Base-by-base conservation (phyloP, 371 early-diverging fungal species). In the Umbelopsis sp. region DNA sequence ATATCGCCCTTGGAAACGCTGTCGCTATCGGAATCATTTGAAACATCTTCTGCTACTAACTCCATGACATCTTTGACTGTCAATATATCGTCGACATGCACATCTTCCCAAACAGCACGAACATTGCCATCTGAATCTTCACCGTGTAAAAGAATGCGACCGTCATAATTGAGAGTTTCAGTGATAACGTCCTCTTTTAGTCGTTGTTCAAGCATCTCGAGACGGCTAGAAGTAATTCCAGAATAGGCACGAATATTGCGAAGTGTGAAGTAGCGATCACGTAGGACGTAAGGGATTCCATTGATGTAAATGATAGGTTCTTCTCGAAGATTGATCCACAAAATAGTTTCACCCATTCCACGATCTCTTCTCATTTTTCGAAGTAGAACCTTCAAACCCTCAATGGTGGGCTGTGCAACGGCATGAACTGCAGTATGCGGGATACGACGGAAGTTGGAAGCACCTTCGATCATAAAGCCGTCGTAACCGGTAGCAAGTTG, bases 261-360 rank as follows among this genome's bases (percentile, higher is more conserved):
- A 18, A 92, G 69, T 1, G 90, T 87, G 65, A 85, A 76, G 38
- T 78, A 85, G n/a, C 85, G 76, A 69, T 91, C 91, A 44, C 93
- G 81, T 3, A 93, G 82, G 0, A 92, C 93, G 74, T 90, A 91
- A 7, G 94, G 92, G 11, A 80, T 74, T n/a, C 89, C 90, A 64
- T 90, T 87, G 65, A 93, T 83, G 70, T 92, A 92, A 9, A 92
- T 85, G 24, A 93, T 80, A 20, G 92, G 92, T 67, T 93, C 92
- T 72, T 93, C 92, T 50, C 93, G 80, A 20, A 92, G 67, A 70
- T 91, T 91, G 68, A 93, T 90, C 92, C 92, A 92, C 22, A 89
- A 62, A 18, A 92, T 68, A 29, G 69, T 72, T 50, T 81, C 69
- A 41, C 71, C 71, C 10, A 50, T 72, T 11, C 72, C 69, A 35